phyloP scores from a whole-genome alignment of 1,284 basidiomycete species.

The Apiotrichum montevideense region DNA sequence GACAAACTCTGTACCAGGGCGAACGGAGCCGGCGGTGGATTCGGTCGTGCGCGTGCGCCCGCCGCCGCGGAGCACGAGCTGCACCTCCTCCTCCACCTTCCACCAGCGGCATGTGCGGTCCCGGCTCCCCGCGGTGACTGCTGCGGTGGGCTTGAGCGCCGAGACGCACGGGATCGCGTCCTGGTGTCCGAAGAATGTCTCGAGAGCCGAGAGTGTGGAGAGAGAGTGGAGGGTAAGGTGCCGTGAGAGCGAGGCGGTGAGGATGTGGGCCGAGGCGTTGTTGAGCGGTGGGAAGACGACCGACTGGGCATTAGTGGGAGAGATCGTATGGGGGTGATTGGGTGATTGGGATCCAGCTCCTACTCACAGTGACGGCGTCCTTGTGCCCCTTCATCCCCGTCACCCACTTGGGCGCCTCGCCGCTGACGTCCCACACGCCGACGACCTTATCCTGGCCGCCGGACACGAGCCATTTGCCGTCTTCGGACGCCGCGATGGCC shows the following conservation, averaged over 20 bases:
- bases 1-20: slow-evolving; percentile 46
- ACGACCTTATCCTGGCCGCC: slow-evolving; percentile 76
- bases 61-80: slow-evolving; percentile 92
- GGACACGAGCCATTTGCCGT: slow-evolving; percentile 78
- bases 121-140: slow-evolving; percentile 78
- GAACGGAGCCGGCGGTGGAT: background rate
- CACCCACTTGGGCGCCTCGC: slow-evolving; percentile 60
- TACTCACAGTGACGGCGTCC: slow-evolving; percentile 72
- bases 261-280: slow-evolving; percentile 69
- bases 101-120: slow-evolving; percentile 91
- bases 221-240: slow-evolving; percentile 88
- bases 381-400: slow-evolving; percentile 76
- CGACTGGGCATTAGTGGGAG: slow-evolving; percentile 49
- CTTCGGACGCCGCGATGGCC: slow-evolving; percentile 72
- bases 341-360: background rate
- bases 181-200: slow-evolving; percentile 97
- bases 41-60: slow-evolving; percentile 53
- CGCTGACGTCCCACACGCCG: slow-evolving; percentile 73
- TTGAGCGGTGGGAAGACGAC: slow-evolving; percentile 67
- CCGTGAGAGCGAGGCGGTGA: slow-evolving; percentile 82
- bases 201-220: slow-evolving; percentile 80
- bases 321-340: background rate
- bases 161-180: slow-evolving; percentile 75
- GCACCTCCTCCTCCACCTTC: slow-evolving; percentile 94
- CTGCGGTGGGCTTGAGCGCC: slow-evolving; percentile 73